Evolutionary conservation across 371 early-diverging fungal species (phyloP).

Genomic region (Syncephalastrum racemosum): DNA sequence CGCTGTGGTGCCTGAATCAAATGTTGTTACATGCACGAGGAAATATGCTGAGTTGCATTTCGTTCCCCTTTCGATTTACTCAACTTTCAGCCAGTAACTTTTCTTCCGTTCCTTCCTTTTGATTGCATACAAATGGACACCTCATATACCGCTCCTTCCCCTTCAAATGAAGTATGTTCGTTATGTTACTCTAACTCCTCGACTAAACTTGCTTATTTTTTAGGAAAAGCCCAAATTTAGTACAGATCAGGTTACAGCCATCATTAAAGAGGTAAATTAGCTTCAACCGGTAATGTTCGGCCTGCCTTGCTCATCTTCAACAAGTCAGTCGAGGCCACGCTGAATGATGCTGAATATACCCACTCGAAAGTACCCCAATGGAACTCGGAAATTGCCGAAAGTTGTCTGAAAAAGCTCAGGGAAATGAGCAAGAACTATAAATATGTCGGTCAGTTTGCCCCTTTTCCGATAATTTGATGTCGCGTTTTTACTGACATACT

Average conservation of each 20-base stretch:
- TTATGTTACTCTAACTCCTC: too few species aligned
- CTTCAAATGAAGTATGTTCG: too few species aligned
- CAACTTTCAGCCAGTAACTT: too few species aligned
- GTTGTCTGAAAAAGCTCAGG: slow-evolving; percentile 61
- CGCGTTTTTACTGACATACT: slow-evolving; percentile 1
- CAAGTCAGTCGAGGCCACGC: slow-evolving; percentile 60
- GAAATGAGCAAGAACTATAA: slow-evolving; percentile 69
- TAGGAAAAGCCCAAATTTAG: slow-evolving; percentile 11
- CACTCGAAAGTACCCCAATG: slow-evolving; percentile 69
- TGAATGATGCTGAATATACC: slow-evolving; percentile 66
- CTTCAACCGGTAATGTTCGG: not conserved
- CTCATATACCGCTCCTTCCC: too few species aligned
- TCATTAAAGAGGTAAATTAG: slow-evolving; percentile 21
- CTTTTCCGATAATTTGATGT: not conserved
- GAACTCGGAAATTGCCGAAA: slow-evolving; percentile 70
- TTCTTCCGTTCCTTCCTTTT: too few species aligned
- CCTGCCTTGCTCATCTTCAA: not conserved
- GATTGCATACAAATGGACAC: too few species aligned
- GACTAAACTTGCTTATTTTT: too few species aligned
- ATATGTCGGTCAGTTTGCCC: slow-evolving; percentile 59
- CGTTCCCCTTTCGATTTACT: too few species aligned
- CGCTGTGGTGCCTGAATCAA: too few species aligned
- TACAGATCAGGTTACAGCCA: slow-evolving; percentile 14
- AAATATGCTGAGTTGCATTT: too few species aligned
- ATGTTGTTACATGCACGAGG: too few species aligned